These are phyloP conservation scores for Eucalyptus cloeziana DNA, from an alignment of 345 rosid genomes.

Conservation along the genomic window DNA sequence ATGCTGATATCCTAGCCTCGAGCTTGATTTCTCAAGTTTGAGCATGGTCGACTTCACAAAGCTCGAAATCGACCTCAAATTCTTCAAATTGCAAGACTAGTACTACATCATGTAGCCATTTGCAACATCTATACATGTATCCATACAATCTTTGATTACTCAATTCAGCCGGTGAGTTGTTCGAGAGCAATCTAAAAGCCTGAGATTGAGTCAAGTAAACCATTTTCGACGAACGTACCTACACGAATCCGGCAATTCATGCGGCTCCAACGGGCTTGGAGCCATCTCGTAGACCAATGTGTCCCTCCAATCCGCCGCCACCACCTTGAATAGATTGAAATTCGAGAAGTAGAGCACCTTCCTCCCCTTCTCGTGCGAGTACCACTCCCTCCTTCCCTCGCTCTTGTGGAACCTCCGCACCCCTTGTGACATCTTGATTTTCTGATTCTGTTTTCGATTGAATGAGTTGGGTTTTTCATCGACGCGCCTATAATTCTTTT, in stretches of 20 bases:
- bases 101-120: not conserved
- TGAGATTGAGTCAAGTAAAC: not conserved
- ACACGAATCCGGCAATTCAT: not conserved
- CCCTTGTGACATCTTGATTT: not conserved
- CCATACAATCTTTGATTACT: not conserved
- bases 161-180: not conserved
- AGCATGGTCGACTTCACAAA: not conserved
- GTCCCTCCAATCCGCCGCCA: constrained; percentile 1
- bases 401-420: not conserved
- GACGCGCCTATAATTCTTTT: rapidly evolving
- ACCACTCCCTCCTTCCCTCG: not conserved
- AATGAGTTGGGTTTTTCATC: too few relatives aligned
- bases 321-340: not conserved
- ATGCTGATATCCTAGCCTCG: not conserved
- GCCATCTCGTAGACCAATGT: not conserved
- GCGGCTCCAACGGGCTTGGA: not conserved
- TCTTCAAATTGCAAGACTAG: not conserved
- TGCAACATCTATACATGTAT: not conserved
- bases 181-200: not conserved
- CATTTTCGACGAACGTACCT: not conserved
- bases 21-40: not conserved
- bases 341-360: not conserved
- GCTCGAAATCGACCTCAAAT: not conserved
- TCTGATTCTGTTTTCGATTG: rapidly evolving
- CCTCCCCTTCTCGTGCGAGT: not conserved